These are phyloP conservation scores for Pleurotus citrinopileatus DNA, from an alignment of 768 basidiomycete genomes.

Conservation along the genomic window DNA sequence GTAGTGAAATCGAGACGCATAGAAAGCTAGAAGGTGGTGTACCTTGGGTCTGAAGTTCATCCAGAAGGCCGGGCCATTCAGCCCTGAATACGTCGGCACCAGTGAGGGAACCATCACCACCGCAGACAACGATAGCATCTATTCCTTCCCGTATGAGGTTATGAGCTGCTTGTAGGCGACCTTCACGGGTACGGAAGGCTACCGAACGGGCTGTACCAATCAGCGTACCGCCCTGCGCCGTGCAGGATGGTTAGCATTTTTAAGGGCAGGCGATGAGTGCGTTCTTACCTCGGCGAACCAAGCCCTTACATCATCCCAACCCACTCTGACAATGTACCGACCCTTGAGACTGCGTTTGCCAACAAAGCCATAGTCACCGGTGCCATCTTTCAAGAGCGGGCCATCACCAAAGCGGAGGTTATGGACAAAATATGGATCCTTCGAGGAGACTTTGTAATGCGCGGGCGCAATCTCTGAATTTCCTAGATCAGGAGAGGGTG, in stretches of 20 bases:
- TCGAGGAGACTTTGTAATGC: constrained; percentile 2
- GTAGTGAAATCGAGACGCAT: neutral
- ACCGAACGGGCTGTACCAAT: constrained; percentile 91
- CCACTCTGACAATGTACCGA: constrained; percentile 90
- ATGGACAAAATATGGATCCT: constrained; percentile 45
- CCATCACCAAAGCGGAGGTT: constrained; percentile 86
- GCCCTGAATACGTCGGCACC: constrained; percentile 92
- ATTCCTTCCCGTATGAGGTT: constrained; percentile 97
- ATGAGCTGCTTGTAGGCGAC: constrained; percentile 81
- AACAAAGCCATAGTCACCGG: constrained; percentile 56
- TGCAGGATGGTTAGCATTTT: neutral
- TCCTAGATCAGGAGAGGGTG: constrained; percentile 25
- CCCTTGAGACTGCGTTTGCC: constrained; percentile 79
- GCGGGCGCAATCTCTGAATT: constrained; percentile 2
- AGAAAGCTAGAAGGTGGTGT: constrained; percentile 4
- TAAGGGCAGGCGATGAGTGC: neutral
- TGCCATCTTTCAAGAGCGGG: constrained; percentile 73
- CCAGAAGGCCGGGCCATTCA: constrained; percentile 91
- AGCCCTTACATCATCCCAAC: constrained; percentile 96
- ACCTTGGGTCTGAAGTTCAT: constrained; percentile 65
- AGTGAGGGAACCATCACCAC: constrained; percentile 95
- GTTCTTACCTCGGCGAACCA: constrained; percentile 83
- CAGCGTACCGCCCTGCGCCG: constrained; percentile 93
- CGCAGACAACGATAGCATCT: constrained; percentile 94
- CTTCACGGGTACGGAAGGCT: constrained; percentile 83